phyloP scores from a whole-genome alignment of 306 rosid species.

The Chamaecrista fasciculata region DNA sequence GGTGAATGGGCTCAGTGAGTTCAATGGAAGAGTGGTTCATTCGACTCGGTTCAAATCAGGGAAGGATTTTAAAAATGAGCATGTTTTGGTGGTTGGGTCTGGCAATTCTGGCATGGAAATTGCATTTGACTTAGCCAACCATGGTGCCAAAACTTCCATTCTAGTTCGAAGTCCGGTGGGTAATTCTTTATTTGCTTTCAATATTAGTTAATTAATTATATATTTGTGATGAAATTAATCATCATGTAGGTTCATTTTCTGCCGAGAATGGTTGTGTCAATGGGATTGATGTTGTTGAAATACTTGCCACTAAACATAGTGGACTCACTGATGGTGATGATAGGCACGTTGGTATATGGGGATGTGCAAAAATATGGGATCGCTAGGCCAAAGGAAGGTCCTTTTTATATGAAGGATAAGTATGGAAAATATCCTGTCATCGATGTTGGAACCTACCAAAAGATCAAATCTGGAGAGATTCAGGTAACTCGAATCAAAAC shows the following conservation, averaged over 20 bases:
- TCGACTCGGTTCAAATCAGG: constrained; percentile 53
- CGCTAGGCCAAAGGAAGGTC: constrained; percentile 60
- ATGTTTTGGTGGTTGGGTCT: constrained; percentile 72
- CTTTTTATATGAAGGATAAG: constrained; percentile 56
- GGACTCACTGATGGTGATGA: constrained; percentile 47
- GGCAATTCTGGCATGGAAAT: constrained; percentile 86
- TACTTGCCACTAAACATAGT: constrained; percentile 44
- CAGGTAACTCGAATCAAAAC: too few species aligned
- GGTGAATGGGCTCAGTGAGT: constrained; percentile 45
- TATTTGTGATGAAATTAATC: too few species aligned
- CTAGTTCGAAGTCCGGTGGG: constrained; percentile 66
- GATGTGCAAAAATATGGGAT: constrained; percentile 57
- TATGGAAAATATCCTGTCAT: constrained; percentile 64
- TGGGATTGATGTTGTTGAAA: constrained; percentile 49
- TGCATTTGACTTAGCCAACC: constrained; percentile 49
- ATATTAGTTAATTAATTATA: too few species aligned
- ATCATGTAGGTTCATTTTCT: constrained; percentile 54
- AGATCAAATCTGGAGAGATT: constrained; percentile 54
- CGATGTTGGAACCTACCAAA: constrained; percentile 45
- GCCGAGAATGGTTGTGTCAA: constrained; percentile 43
- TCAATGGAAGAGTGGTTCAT: constrained; percentile 55
- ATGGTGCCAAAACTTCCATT: constrained; percentile 58
- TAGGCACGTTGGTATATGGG: constrained; percentile 52
- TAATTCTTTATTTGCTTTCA: too few species aligned
- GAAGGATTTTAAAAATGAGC: constrained; percentile 35